Percentiles rank a stretch among this genome's conserved stretches.
phyloP scores from a whole-genome alignment of 1,284 basidiomycete species.

The Xerocomus subilludens region DNA sequence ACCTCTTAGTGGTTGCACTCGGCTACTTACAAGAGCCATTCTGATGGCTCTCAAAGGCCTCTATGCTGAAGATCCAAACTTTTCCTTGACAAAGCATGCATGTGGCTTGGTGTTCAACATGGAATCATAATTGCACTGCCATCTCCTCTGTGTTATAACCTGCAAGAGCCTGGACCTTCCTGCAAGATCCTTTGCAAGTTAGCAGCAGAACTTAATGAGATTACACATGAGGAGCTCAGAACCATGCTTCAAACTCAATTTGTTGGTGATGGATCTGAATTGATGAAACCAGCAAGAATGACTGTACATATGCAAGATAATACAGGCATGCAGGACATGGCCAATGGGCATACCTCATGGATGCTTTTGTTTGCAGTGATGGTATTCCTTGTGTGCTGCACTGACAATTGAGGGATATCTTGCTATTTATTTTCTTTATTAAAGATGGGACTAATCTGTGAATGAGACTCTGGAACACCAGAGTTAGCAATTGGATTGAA shows the following conservation, averaged over 20 bases:
- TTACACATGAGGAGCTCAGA: too few species aligned
- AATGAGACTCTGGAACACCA: too few species aligned
- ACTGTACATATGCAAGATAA: constrained; percentile 32
- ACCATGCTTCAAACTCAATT: neutral
- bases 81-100: constrained; percentile 1
- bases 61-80: neutral
- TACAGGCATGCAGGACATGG: neutral
- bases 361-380: too few species aligned
- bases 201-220: too few species aligned
- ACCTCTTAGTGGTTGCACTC: neutral
- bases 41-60: neutral
- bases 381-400: too few species aligned
- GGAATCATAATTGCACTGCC: neutral
- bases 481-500: too few species aligned
- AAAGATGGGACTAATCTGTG: too few species aligned
- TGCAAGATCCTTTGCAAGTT: too few species aligned
- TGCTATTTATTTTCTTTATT: too few species aligned
- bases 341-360: too few species aligned
- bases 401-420: too few species aligned
- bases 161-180: neutral
- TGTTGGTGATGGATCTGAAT: constrained; percentile 41
- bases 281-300: constrained; percentile 49
- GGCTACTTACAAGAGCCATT: neutral
- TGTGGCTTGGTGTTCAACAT: constrained; percentile 5
- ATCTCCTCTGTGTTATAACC: constrained; percentile 1